These are phyloP conservation scores for Naegleria lovaniensis DNA, from an alignment of 208 protist genomes.

Conservation along the genomic window DNA sequence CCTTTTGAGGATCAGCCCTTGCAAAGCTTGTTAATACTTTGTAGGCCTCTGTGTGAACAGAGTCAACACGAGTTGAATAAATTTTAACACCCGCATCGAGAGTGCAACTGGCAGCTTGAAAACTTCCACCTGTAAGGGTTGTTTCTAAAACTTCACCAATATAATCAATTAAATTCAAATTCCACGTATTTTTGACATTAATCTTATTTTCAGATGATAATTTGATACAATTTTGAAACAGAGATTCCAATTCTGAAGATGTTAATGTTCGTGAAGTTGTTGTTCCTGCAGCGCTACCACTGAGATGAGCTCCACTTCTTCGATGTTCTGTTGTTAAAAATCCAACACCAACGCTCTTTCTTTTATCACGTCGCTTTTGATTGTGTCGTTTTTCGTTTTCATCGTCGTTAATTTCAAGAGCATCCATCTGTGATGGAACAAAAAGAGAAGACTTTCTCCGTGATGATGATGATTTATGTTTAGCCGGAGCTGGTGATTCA, in stretches of 20 bases:
- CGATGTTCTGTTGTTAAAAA: background rate
- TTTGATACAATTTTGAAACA: slow-evolving; percentile 53
- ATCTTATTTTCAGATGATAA: slow-evolving; percentile 65
- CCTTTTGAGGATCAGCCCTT: slow-evolving; percentile 8
- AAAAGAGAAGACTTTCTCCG: background rate
- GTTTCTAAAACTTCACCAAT: slow-evolving; percentile 52
- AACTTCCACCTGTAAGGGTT: slow-evolving; percentile 43
- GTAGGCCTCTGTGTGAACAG: slow-evolving; percentile 58
- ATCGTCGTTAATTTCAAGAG: background rate
- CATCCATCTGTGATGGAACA: background rate
- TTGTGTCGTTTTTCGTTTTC: background rate
- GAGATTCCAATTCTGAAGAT: slow-evolving; percentile 38
- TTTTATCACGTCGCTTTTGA: background rate
- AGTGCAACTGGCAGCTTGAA: slow-evolving; percentile 51
- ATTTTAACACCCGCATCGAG: slow-evolving; percentile 70
- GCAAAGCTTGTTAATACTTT: slow-evolving; percentile 52
- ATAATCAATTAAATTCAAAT: slow-evolving; percentile 66
- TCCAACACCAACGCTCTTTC: background rate
- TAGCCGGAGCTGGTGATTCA: background rate
- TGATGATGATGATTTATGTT: background rate
- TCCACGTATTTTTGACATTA: slow-evolving; percentile 66
- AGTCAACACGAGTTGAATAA: slow-evolving; percentile 67
- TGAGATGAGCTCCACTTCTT: background rate
- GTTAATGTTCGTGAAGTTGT: background rate
- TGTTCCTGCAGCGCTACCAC: background rate